Base-by-base conservation (phyloP, 768 basidiomycete species). In the Termitomyces sp. region DNA sequence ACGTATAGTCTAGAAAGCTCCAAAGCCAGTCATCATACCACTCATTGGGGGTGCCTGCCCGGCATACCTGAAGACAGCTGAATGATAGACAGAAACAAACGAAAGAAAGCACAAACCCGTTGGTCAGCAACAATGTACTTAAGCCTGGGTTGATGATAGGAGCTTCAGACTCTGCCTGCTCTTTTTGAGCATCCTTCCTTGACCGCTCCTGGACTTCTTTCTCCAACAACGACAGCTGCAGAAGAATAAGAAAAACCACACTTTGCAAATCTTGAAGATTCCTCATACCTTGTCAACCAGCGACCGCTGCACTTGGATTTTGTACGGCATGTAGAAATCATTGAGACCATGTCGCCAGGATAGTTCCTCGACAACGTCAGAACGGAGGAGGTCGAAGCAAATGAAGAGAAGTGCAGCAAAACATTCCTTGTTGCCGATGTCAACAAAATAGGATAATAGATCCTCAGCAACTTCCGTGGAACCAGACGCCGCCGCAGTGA, bases 351-450 rank as follows among this genome's bases (percentile, higher is more conserved):
- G 87, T 69, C 92, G 90, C 97, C 97, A 98, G 61, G 94, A 94
- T 36, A 97, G 76, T 71, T 97, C 96, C 73, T 94, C 90, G 28
- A 97, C 93, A 56, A 95, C 73, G 67, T 98, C 96, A 3, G 94
- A 83, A 46, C 92, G 88, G 54, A 98, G 75, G n/a, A 98, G 80
- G 73, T 99, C 96, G 76, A 94, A 99, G 77, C 94, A 97, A 53
- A 90, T 82, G 65, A 86, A 98, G 24, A 98, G 83, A 61, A 89
- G 77, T 1, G 90, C 92, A 0, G 93, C 89, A 72, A 96, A 99
- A 73, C 94, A 96, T 69, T 99, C 97, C 75, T 94, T 95, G 81
- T 96, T 96, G 35, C 97, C 97, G 63, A 99, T 98, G 73, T 94
- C 92, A 57, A 97, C 94, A 69, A 98, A 99, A 78, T 98, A 98